Evolutionary conservation across 2,329 filamentous ascomycete species (phyloP).

Genomic region (Sordariomycetes sp.): DNA sequence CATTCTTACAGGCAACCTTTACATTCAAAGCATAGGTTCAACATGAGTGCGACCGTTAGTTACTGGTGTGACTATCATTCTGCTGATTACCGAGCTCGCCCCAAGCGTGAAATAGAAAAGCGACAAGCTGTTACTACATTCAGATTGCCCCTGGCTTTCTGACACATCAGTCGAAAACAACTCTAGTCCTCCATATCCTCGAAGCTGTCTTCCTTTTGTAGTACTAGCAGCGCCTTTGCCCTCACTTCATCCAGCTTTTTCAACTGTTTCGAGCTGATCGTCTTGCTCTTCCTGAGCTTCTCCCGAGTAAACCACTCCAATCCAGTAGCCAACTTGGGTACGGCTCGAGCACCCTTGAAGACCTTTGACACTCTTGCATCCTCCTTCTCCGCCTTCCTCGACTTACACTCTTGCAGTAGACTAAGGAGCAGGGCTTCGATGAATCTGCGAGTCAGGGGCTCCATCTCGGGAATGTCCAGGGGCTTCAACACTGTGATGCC

Average conservation of each 20-base stretch:
- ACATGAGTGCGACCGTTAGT: too few species aligned
- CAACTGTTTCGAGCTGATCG: constrained; percentile 38
- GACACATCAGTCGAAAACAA: background rate
- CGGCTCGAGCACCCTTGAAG: constrained; percentile 55
- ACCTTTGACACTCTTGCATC: constrained; percentile 53
- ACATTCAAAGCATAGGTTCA: too few species aligned
- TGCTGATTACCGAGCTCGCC: too few species aligned
- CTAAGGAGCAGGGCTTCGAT: constrained; percentile 73
- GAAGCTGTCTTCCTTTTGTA: constrained; percentile 6
- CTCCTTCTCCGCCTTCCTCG: constrained; percentile 33
- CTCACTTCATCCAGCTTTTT: constrained; percentile 28
- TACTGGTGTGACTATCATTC: too few species aligned
- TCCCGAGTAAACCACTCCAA: constrained; percentile 75
- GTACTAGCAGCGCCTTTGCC: constrained; percentile 20
- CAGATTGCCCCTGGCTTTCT: too few species aligned
- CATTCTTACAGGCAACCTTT: too few species aligned
- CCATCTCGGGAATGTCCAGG: constrained; percentile 71
- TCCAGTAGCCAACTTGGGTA: constrained; percentile 61
- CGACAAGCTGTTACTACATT: too few species aligned
- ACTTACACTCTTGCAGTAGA: constrained; percentile 55
- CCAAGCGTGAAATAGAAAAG: too few species aligned
- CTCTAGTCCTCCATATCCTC: background rate
- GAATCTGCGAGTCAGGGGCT: constrained; percentile 67
- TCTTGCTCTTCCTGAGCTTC: constrained; percentile 57
- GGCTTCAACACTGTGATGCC: constrained; percentile 49